Evolutionary conservation across 305 asterid genomes (phyloP).

Genomic region (Fraxinus latifolia): DNA sequence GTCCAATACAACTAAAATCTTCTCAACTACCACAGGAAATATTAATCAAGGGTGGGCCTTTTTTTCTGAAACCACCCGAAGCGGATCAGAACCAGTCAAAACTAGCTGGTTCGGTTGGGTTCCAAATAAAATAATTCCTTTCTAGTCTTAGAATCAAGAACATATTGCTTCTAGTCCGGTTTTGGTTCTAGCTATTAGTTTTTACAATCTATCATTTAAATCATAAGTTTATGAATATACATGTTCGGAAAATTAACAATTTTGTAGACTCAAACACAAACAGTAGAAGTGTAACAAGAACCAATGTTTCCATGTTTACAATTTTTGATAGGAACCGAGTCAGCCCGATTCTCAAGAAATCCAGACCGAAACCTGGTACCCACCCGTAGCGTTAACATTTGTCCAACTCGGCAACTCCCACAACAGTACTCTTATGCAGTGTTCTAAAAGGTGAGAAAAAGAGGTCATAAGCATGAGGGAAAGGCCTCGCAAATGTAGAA

Average conservation of each 20-base stretch:
- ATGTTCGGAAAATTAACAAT: not conserved
- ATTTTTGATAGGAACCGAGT: not conserved
- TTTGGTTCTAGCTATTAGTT: not conserved
- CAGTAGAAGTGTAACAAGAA: not conserved
- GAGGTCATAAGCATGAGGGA: not conserved
- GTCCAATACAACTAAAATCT: not conserved
- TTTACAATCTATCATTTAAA: not conserved
- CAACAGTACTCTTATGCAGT: not conserved
- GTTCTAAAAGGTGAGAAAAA: not conserved
- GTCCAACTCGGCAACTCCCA: not conserved
- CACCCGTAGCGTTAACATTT: not conserved
- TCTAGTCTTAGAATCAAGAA: not conserved
- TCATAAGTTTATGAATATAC: not conserved
- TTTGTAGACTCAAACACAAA: not conserved
- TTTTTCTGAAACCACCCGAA: not conserved
- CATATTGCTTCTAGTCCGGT: not conserved
- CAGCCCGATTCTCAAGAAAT: not conserved
- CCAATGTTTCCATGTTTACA: not conserved
- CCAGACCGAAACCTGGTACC: not conserved
- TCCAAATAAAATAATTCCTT: not conserved
- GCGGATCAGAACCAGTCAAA: not conserved
- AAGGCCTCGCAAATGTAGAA: not conserved
- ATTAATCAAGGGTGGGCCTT: not conserved
- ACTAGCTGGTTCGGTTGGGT: not conserved
- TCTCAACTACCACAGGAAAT: not conserved